phyloP scores from a whole-genome alignment of 2,329 filamentous ascomycete species.

The Colletotrichum horii region DNA sequence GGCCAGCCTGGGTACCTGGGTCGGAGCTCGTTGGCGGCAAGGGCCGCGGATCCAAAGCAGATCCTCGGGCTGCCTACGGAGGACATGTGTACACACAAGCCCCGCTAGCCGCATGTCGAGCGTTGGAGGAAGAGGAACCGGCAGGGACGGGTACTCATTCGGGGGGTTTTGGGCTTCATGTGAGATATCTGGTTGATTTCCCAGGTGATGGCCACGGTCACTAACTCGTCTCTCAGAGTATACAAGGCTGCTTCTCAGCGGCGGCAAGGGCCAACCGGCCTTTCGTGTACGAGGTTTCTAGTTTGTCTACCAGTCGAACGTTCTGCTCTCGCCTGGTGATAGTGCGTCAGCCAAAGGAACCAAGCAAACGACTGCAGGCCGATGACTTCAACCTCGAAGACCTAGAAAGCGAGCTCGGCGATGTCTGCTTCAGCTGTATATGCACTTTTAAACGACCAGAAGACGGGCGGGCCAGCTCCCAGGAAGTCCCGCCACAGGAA shows the following conservation, averaged over 20 bases:
- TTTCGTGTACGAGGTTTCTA: conserved; percentile 56
- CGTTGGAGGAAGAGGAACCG: conserved; percentile 31
- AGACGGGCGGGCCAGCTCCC: conserved; percentile 38
- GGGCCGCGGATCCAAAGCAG: conserved; percentile 9
- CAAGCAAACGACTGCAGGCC: not conserved
- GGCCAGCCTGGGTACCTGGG: conserved; percentile 19
- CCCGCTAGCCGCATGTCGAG: conserved; percentile 33
- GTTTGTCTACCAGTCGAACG: conserved; percentile 48
- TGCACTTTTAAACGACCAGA: conserved; percentile 55
- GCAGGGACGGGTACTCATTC: not conserved
- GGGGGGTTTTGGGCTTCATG: conserved; percentile 39
- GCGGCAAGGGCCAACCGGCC: conserved; percentile 53
- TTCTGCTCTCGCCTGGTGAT: conserved; percentile 57
- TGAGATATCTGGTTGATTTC: conserved; percentile 27
- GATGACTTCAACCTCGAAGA: conserved; percentile 34
- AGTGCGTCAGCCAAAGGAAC: conserved; percentile 35
- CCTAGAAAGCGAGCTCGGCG: conserved; percentile 39
- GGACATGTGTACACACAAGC: conserved; percentile 43
- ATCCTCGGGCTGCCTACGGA: conserved; percentile 34
- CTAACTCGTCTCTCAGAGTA: conserved; percentile 42
- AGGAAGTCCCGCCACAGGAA: conserved; percentile 45
- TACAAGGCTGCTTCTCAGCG: conserved; percentile 61
- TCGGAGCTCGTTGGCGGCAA: conserved; percentile 13
- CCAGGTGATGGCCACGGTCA: not conserved
- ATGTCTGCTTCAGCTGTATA: conserved; percentile 55